These are phyloP conservation scores for Neocucurbitaria cava DNA, from an alignment of 2,329 filamentous ascomycete species.

Conservation along the genomic window DNA sequence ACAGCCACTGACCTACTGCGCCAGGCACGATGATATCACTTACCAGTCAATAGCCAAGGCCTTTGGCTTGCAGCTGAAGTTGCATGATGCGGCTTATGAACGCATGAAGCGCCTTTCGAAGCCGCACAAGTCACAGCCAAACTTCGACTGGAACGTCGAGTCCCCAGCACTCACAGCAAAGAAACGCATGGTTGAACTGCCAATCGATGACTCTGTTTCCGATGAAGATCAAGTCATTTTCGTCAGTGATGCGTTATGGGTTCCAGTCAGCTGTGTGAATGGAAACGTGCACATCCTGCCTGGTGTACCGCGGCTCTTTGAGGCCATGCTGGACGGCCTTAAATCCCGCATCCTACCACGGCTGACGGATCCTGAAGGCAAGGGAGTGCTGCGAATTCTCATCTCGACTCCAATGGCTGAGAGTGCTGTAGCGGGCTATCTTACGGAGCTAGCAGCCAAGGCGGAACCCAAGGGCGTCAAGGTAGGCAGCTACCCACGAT, in stretches of 20 bases:
- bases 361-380: slow-evolving; percentile 79
- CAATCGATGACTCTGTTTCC: slow-evolving; percentile 72
- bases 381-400: slow-evolving; percentile 77
- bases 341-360: slow-evolving; percentile 75
- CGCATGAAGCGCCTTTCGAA: slow-evolving; percentile 85
- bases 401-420: slow-evolving; percentile 89
- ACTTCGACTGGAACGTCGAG: slow-evolving; percentile 85
- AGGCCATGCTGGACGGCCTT: slow-evolving; percentile 77
- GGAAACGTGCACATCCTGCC: slow-evolving; percentile 93
- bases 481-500: slow-evolving; percentile 92
- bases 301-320: slow-evolving; percentile 85
- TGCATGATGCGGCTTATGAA: slow-evolving; percentile 78
- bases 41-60: slow-evolving; percentile 94
- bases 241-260: slow-evolving; percentile 83
- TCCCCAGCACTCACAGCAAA: slow-evolving; percentile 80
- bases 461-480: slow-evolving; percentile 82
- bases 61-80: slow-evolving; percentile 75
- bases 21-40: slow-evolving; percentile 94
- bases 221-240: slow-evolving; percentile 79
- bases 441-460: slow-evolving; percentile 78
- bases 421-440: slow-evolving; percentile 81
- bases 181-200: slow-evolving; percentile 88
- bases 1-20: slow-evolving; percentile 22
- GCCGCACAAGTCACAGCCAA: slow-evolving; percentile 72
- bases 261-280: slow-evolving; percentile 87